These are phyloP conservation scores for Neurospora sp. DNA, from an alignment of 495 filamentous ascomycete species.

Conservation along the genomic window DNA sequence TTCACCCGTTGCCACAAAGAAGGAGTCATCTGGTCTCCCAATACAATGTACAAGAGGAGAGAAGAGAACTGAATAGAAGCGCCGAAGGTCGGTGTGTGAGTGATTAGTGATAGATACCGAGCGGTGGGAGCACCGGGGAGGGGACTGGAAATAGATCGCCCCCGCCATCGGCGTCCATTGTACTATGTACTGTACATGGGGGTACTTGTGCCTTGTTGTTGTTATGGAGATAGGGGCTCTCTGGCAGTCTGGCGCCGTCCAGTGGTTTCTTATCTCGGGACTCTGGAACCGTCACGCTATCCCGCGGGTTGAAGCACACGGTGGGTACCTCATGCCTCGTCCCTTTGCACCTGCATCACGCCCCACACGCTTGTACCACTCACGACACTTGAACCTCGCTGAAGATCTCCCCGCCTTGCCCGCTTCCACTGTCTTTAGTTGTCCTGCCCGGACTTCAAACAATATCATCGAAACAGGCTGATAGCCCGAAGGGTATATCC, in stretches of 20 bases:
- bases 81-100: not conserved
- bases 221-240: not conserved
- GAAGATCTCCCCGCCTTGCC: not conserved
- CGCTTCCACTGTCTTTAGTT: not conserved
- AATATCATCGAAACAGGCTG: not conserved
- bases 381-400: not conserved
- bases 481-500: not conserved
- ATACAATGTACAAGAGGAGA: not conserved
- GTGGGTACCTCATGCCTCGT: not conserved
- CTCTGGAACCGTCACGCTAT: not conserved
- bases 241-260: not conserved
- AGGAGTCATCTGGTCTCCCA: not conserved
- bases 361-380: not conserved
- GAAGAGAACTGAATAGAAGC: not conserved
- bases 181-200: not conserved
- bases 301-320: not conserved
- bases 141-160: not conserved
- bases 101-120: not conserved
- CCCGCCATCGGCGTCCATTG: not conserved
- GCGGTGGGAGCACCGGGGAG: not conserved
- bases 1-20: not conserved
- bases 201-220: not conserved
- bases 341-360: not conserved
- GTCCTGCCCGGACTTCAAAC: not conserved
- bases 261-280: not conserved